phyloP scores from a whole-genome alignment of 2,329 filamentous ascomycete species.

The Alternaria arborescens region DNA sequence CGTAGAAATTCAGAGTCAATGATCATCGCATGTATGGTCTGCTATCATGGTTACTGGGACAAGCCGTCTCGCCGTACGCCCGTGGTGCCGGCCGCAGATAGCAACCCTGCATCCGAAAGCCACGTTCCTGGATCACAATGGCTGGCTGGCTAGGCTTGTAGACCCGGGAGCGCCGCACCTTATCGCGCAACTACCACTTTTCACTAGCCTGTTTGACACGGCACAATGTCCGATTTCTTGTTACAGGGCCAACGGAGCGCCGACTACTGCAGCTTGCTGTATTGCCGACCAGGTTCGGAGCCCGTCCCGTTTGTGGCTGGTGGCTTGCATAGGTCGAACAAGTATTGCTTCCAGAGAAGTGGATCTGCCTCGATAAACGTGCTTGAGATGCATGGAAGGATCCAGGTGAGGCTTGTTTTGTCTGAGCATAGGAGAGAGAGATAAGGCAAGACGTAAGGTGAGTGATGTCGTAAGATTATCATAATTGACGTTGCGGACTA shows the following conservation, averaged over 20 bases:
- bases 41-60: neutral
- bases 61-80: neutral
- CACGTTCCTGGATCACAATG: constrained; percentile 13
- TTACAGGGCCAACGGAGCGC: constrained; percentile 5
- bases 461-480: constrained; percentile 3
- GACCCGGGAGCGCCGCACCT: constrained; percentile 16
- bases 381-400: neutral
- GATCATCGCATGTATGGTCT: neutral
- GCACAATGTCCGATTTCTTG: constrained; percentile 3
- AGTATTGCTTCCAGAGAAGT: constrained; percentile 13
- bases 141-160: constrained; percentile 11
- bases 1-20: neutral
- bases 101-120: constrained; percentile 8
- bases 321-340: constrained; percentile 15
- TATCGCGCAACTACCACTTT: constrained; percentile 11
- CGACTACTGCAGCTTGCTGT: constrained; percentile 7
- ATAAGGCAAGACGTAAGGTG: neutral
- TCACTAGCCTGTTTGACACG: constrained; percentile 13
- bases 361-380: constrained; percentile 1
- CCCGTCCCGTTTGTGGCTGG: constrained; percentile 14
- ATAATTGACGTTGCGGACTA: constrained; percentile 1
- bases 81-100: constrained; percentile 3
- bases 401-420: neutral
- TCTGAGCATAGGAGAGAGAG: neutral
- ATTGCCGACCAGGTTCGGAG: constrained; percentile 10